Conservation (phyloP, 352 stramenopile genomes). For the Globisporangium viniferum region DNA sequence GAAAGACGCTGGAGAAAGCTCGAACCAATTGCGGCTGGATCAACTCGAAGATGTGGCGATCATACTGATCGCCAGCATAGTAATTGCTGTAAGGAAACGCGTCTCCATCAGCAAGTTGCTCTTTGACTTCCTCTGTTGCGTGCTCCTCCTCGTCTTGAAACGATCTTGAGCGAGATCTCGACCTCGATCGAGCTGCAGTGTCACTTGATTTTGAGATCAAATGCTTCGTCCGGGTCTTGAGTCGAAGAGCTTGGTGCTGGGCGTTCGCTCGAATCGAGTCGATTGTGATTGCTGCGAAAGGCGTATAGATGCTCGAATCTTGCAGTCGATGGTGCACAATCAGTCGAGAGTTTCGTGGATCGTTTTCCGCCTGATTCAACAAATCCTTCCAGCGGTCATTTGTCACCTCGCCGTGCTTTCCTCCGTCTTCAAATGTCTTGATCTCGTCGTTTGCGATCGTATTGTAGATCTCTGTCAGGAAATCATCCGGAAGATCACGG, state of each 20-base stretch:
- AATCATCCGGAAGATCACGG: constrained; percentile 65
- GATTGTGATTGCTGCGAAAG: neutral
- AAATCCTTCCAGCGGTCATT: constrained; percentile 80
- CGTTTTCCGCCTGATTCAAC: constrained; percentile 63
- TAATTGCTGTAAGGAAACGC: neutral
- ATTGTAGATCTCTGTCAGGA: constrained; percentile 70
- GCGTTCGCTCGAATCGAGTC: constrained; percentile 2
- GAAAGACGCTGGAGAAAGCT: constrained; percentile 71
- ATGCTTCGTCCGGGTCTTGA: neutral
- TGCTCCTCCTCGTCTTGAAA: neutral
- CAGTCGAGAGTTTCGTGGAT: constrained; percentile 53
- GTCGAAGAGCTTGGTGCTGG: constrained; percentile 10
- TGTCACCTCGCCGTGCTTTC: constrained; percentile 74
- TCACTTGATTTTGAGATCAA: neutral
- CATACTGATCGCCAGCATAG: constrained; percentile 44
- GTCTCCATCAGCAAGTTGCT: constrained; percentile 13
- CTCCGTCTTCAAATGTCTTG: constrained; percentile 79
- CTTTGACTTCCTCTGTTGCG: neutral
- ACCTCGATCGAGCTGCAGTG: neutral
- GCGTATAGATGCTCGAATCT: neutral
- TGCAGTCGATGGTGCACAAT: constrained; percentile 50
- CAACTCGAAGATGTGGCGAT: constrained; percentile 69
- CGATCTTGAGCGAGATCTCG: constrained; percentile 5
- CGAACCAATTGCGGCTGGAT: constrained; percentile 46
- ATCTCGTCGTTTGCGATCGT: constrained; percentile 75